Evolutionary conservation across 108 stramenopile genomes (phyloP), one percentile per base, ranked within the genome.

Genomic region (Asterionellopsis glacialis): DNA sequence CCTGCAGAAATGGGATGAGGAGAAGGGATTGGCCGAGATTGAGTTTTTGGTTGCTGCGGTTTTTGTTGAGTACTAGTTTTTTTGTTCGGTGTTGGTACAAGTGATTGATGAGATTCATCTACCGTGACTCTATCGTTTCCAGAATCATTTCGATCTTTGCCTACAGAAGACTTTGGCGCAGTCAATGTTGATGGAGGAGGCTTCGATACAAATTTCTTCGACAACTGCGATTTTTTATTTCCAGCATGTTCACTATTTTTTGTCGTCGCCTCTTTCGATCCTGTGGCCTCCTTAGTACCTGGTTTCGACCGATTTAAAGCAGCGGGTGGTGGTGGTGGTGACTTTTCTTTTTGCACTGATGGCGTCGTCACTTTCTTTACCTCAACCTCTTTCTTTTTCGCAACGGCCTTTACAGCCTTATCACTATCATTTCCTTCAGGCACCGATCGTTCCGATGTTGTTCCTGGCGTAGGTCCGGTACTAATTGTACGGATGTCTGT

Each of bases 81-180:
- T 33, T 33, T 33, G 7, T 33, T 33, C 33, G 33, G 33, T 33
- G 33, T 33, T n/a, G 51, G 61, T 15, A 51, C 50, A 33, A 63
- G 25, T n/a, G 61, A 49, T 49, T 63, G n/a, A 40, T 50, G 48
- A 16, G 61, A 49, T 51, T 63, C 41, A 41, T 51, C 48, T 40
- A 50, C 61, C 11, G 64, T 64, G 52, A 72, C 64, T 60, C 62
- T 55, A 60, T 72, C 70, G 38, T 65, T 72, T 24, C 64, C 70
- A 33, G 59, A 44, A 27, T 59, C 65, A 33, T 33, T 33, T 2
- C 33, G 22, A 18, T 27, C 44, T 55, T 16, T 22, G 28, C 15
- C 21, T n/a, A 16, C 38, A 28, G 39, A 12, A 24, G 45, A 18
- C 11, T 42, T 55, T 33, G 45, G 45, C 39, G 55, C 21, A 45